phyloP scores from a whole-genome alignment of 1,284 basidiomycete genomes.

The Leccinum laetum region DNA sequence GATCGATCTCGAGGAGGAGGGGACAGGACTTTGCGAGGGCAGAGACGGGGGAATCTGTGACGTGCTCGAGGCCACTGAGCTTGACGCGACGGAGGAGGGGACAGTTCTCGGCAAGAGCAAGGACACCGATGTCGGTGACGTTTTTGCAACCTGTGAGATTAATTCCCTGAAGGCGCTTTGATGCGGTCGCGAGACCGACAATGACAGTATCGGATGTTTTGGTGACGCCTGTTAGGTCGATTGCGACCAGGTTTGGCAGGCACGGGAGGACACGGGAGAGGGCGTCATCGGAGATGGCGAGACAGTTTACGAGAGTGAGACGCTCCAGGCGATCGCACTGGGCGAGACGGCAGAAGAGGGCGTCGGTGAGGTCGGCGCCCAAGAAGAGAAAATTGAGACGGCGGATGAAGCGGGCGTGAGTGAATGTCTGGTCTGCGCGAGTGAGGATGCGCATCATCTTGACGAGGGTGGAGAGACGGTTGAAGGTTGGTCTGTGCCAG shows the following conservation, averaged over 20 bases:
- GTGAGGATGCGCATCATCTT: conserved; percentile 75
- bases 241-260: conserved; percentile 81
- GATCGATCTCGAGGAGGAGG: conserved; percentile 91
- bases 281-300: conserved; percentile 66
- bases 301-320: conserved; percentile 88
- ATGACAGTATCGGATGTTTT: conserved; percentile 75
- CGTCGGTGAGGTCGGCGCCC: conserved; percentile 74
- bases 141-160: conserved; percentile 87
- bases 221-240: conserved; percentile 83
- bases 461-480: conserved; percentile 69
- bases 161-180: conserved; percentile 86
- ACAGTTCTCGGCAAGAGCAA: conserved; percentile 76
- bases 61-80: conserved; percentile 70
- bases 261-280: conserved; percentile 69
- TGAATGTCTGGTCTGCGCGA: conserved; percentile 72
- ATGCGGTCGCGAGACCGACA: conserved; percentile 67
- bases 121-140: conserved; percentile 79
- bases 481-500: conserved; percentile 91
- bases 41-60: conserved; percentile 84
- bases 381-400: conserved; percentile 89
- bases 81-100: conserved; percentile 87
- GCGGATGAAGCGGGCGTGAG: conserved; percentile 85
- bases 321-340: conserved; percentile 88
- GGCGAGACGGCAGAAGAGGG: conserved; percentile 73
- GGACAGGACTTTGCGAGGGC: conserved; percentile 83